These are phyloP conservation scores for Botrytis deweyae DNA, from an alignment of 2,329 filamentous ascomycete genomes.

Conservation along the genomic window DNA sequence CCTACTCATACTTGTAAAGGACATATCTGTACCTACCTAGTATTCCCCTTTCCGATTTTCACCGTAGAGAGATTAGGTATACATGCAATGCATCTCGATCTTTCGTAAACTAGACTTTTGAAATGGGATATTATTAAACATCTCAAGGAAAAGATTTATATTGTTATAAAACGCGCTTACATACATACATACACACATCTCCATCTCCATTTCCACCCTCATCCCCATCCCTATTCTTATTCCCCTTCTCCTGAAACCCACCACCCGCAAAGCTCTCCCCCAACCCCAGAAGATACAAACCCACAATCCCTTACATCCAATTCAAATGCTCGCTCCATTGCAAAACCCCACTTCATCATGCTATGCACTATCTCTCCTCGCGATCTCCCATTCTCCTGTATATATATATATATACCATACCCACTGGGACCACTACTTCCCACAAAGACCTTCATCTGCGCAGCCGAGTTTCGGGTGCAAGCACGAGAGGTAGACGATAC, in stretches of 20 bases:
- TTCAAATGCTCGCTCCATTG: not conserved
- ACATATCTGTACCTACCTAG: not conserved
- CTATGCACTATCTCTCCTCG: not conserved
- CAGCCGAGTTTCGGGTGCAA: not conserved
- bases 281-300: not conserved
- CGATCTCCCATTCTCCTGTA: not conserved
- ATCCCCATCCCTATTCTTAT: too few relatives aligned
- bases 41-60: not conserved
- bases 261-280: not conserved
- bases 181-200: not conserved
- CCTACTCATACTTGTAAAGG: not conserved
- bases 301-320: not conserved
- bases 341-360: not conserved
- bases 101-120: rapidly evolving
- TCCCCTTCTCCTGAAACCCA: not conserved
- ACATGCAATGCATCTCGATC: not conserved
- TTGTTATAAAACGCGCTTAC: not conserved
- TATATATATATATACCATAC: not conserved
- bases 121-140: not conserved
- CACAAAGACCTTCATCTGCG: not conserved
- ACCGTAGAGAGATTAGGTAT: not conserved
- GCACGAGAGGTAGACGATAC: not conserved
- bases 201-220: too few relatives aligned
- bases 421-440: not conserved
- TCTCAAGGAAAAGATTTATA: not conserved